A percentile compares a stretch with the other conserved stretches of the same genome.
Conservation (phyloP, 306 rosid genomes). For the Vigna radiata region DNA sequence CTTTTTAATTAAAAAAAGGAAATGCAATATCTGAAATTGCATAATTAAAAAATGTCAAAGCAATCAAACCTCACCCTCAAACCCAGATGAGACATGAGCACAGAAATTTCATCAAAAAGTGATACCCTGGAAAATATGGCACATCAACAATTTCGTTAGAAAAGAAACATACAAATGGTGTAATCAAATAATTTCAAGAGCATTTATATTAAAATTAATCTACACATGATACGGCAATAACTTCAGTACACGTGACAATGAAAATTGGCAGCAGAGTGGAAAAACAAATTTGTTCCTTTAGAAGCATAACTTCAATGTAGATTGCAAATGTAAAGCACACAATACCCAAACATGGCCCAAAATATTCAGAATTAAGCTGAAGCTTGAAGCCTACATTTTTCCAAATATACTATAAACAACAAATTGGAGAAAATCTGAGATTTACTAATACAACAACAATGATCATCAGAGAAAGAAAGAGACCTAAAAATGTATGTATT, state of each 20-base stretch:
- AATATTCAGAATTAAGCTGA: slow-evolving; percentile 10
- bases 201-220: slow-evolving; percentile 24
- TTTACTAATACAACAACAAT: slow-evolving; percentile 6
- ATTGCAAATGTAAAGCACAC: slow-evolving; percentile 28
- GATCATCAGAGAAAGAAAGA: slow-evolving; percentile 20
- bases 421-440: slow-evolving; percentile 12
- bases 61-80: slow-evolving; percentile 65
- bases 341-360: slow-evolving; percentile 36
- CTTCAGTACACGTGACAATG: slow-evolving; percentile 26
- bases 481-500: background rate
- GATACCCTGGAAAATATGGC: slow-evolving; percentile 64
- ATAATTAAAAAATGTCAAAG: slow-evolving; percentile 29
- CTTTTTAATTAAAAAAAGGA: slow-evolving; percentile 5
- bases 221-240: slow-evolving; percentile 33
- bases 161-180: slow-evolving; percentile 29
- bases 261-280: slow-evolving; percentile 20
- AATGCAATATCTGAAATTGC: slow-evolving; percentile 15
- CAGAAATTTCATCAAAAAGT: slow-evolving; percentile 69
- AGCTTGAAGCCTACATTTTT: slow-evolving; percentile 26
- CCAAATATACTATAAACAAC: slow-evolving; percentile 5
- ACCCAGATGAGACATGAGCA: slow-evolving; percentile 67
- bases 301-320: slow-evolving; percentile 33
- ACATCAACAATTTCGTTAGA: slow-evolving; percentile 31
- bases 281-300: slow-evolving; percentile 21
- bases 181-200: slow-evolving; percentile 22